These are phyloP conservation scores for Phytophthora cajani DNA, from an alignment of 352 stramenopile species.

Conservation along the genomic window DNA sequence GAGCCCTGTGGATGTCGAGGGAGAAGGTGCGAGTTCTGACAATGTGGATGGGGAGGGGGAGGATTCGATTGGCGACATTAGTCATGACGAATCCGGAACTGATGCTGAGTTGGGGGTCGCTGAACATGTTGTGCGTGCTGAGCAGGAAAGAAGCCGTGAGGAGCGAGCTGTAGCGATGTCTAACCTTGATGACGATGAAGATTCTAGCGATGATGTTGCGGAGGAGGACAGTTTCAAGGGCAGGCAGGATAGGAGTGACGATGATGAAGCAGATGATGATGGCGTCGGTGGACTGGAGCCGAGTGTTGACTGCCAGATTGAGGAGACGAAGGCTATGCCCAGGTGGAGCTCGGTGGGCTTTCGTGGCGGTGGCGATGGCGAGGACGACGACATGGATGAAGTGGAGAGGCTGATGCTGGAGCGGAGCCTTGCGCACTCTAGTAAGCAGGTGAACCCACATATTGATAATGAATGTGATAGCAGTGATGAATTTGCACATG, in stretches of 20 bases:
- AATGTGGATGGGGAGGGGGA: constrained; percentile 29
- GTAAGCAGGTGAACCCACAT: constrained; percentile 29
- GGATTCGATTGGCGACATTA: constrained; percentile 34
- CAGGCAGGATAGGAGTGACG: constrained; percentile 29
- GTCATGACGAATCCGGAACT: constrained; percentile 39
- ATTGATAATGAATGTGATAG: constrained; percentile 47
- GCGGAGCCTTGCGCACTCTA: constrained; percentile 25
- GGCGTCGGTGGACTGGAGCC: constrained; percentile 25
- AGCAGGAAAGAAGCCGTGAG: constrained; percentile 45
- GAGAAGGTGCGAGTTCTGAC: constrained; percentile 42
- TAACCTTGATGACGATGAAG: constrained; percentile 33
- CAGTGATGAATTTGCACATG: constrained; percentile 38
- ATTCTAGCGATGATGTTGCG: constrained; percentile 26
- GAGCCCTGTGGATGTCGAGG: constrained; percentile 22
- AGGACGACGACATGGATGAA: constrained; percentile 36
- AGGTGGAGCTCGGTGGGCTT: constrained; percentile 25
- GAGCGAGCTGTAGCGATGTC: constrained; percentile 28
- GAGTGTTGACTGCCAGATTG: constrained; percentile 23
- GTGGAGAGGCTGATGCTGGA: constrained; percentile 39
- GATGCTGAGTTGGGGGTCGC: constrained; percentile 34
- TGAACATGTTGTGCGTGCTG: constrained; percentile 44
- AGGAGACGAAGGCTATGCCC: constrained; percentile 19
- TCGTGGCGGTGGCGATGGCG: constrained; percentile 16
- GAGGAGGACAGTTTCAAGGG: constrained; percentile 21
- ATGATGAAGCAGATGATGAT: constrained; percentile 18